phyloP scores from a whole-genome alignment of 768 basidiomycete species.

The Leccinum barrowsii region DNA sequence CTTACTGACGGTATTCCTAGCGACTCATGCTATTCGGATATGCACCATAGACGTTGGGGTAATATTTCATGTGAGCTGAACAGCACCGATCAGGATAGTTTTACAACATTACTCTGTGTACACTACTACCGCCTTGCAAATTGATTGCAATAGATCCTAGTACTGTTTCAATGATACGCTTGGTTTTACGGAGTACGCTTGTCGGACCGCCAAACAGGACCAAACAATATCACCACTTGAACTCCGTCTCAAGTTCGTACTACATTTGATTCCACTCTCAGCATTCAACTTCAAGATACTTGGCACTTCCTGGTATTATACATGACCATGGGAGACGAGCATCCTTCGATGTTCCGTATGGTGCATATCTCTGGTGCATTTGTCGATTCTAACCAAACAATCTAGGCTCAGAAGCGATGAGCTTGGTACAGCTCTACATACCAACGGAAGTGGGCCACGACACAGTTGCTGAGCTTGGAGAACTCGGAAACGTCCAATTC shows the following conservation, averaged over 20 bases:
- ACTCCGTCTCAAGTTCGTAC: no score
- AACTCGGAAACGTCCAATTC: slow-evolving; percentile 94
- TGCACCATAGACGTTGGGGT: neutral
- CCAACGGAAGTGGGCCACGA: slow-evolving; percentile 98
- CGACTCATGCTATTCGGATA: slow-evolving; percentile 4
- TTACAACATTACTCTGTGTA: neutral
- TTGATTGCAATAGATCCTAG: neutral
- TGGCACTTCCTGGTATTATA: neutral
- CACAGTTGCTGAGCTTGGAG: slow-evolving; percentile 91
- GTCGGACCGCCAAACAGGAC: slow-evolving; percentile 16
- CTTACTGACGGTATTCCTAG: neutral
- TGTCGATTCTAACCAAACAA: slow-evolving; percentile 4
- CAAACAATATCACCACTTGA: slow-evolving; percentile 13
- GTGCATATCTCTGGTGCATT: neutral
- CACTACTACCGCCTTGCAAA: neutral
- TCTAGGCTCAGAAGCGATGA: slow-evolving; percentile 95
- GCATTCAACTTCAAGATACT: neutral
- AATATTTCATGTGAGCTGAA: neutral
- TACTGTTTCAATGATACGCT: no score
- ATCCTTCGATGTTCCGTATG: slow-evolving; percentile 80
- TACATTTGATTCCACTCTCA: neutral
- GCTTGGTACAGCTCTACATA: slow-evolving; percentile 94
- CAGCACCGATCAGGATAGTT: neutral
- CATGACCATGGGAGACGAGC: slow-evolving; percentile 65
- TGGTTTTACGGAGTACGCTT: neutral